Conservation (phyloP, 768 basidiomycete species). For the Leccinum broughii region DNA sequence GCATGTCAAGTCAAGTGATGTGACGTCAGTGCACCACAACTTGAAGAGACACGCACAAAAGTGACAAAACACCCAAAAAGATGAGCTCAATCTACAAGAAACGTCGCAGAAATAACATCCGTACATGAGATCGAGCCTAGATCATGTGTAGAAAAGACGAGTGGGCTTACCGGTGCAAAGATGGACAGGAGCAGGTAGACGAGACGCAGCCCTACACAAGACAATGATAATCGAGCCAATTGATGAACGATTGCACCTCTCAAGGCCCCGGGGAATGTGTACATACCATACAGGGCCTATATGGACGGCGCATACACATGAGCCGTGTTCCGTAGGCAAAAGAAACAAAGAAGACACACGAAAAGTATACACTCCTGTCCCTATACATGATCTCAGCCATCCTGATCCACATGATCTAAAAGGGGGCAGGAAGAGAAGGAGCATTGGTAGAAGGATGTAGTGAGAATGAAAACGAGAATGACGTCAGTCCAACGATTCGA, state of each 20-base stretch:
- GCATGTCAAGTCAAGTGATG: not conserved
- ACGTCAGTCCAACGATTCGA: not conserved
- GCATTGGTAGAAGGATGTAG: not conserved
- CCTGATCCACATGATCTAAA: slow-evolving; percentile 7
- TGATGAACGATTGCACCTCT: not conserved
- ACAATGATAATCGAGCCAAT: not conserved
- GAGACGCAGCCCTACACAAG: slow-evolving; percentile 18
- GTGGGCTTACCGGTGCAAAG: slow-evolving; percentile 23
- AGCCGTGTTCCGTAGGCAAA: not conserved
- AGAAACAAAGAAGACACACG: slow-evolving; percentile 15
- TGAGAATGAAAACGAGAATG: not conserved
- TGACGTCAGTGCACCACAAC: not conserved
- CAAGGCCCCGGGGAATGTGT: not conserved
- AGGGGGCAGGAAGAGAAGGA: not conserved
- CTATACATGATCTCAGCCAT: not conserved
- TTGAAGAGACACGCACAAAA: slow-evolving; percentile 16
- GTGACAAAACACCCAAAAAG: slow-evolving; percentile 23
- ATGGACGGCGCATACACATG: not conserved
- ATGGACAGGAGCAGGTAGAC: slow-evolving; percentile 23
- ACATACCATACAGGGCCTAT: slow-evolving; percentile 30
- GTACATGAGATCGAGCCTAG: not conserved
- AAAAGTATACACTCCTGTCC: slow-evolving; percentile 31
- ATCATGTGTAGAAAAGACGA: too few species aligned
- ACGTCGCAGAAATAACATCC: not conserved
- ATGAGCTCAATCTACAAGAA: slow-evolving; percentile 18